phyloP scores from a whole-genome alignment of 208 protist genomes.

The Porcisia hertigi region DNA sequence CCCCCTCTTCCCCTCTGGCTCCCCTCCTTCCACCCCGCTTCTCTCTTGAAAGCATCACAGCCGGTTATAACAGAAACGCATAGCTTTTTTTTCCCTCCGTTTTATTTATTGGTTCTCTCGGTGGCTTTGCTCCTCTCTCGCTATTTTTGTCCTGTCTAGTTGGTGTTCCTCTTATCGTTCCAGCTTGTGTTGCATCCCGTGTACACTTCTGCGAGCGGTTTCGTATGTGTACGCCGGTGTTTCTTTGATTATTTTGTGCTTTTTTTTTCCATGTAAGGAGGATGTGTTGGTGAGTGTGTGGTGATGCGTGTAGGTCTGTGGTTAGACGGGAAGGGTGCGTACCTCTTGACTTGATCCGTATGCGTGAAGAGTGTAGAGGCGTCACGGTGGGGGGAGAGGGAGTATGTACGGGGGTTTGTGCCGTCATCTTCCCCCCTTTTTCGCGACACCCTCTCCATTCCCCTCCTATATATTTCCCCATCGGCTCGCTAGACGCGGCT shows the following conservation, averaged over 20 bases:
- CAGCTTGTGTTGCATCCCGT: neutral
- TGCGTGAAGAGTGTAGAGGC: neutral
- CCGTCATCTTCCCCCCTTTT: neutral
- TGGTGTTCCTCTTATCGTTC: neutral
- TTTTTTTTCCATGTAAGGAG: too few species aligned
- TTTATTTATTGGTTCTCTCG: neutral
- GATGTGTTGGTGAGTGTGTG: neutral
- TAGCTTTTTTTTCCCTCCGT: neutral
- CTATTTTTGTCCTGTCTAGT: neutral
- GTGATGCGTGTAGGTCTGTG: neutral
- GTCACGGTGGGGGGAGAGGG: neutral
- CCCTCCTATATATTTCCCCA: neutral
- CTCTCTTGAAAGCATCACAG: neutral
- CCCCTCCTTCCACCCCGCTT: neutral
- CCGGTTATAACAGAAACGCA: neutral
- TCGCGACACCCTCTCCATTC: neutral
- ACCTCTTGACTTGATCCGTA: neutral
- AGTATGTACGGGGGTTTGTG: neutral
- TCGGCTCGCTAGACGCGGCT: neutral
- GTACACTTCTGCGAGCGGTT: neutral
- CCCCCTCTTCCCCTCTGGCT: neutral
- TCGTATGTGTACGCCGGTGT: neutral
- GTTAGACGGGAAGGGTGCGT: neutral
- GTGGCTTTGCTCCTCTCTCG: neutral
- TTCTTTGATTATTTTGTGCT: conserved; percentile 3